Conservation (phyloP, 2,329 filamentous ascomycete genomes). For the Fusarium caatingaense region DNA sequence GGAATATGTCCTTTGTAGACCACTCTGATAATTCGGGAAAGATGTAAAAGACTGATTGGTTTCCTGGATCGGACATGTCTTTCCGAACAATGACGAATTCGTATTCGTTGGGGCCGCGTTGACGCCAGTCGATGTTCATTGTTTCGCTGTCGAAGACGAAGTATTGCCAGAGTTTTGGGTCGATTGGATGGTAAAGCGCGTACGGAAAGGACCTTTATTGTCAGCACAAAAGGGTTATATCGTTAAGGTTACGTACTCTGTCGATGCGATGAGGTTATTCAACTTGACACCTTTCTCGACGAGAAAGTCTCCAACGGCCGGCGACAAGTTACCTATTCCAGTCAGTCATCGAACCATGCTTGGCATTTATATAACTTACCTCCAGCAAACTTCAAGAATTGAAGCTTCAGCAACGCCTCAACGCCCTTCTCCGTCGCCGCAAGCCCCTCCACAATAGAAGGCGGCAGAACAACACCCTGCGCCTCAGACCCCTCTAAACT, state of each 20-base stretch:
- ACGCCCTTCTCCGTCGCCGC: background rate
- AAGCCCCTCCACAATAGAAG: background rate
- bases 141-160: background rate
- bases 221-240: background rate
- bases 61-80: background rate
- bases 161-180: slow-evolving; percentile 3
- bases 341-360: accelerated
- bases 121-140: slow-evolving; percentile 10
- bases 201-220: background rate
- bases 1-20: slow-evolving; percentile 4
- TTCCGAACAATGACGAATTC: background rate
- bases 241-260: background rate
- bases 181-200: background rate
- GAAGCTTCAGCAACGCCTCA: background rate
- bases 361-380: background rate
- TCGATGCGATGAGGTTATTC: background rate
- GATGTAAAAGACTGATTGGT: background rate
- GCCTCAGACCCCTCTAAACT: background rate
- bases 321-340: background rate
- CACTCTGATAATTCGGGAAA: slow-evolving; percentile 14
- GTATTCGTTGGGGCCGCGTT: background rate
- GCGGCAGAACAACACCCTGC: background rate
- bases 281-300: background rate
- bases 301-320: background rate
- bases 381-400: background rate